These are phyloP conservation scores for Ophiorrhiza pumila DNA, from an alignment of 257 asterid species.

Conservation along the genomic window DNA sequence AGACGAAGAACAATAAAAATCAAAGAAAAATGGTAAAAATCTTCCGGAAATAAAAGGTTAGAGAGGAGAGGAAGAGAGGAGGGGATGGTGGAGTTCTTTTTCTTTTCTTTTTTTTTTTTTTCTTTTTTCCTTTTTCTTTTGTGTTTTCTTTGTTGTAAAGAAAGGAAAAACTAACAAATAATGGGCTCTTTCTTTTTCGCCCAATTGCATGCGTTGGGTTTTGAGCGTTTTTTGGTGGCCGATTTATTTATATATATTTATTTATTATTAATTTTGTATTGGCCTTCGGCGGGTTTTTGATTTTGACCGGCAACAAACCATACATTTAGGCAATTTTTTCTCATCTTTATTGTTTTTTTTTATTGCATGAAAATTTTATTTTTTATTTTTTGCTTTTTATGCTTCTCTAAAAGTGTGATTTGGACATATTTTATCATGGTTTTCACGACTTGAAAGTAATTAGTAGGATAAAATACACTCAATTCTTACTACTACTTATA, in stretches of 20 bases:
- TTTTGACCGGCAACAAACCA: constrained; percentile 51
- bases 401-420: not conserved
- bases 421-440: not conserved
- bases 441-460: too few relatives aligned
- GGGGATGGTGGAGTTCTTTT: constrained; percentile 5
- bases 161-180: not conserved
- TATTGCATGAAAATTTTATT: not conserved
- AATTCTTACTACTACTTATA: too few relatives aligned
- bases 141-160: constrained; percentile 23
- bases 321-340: constrained; percentile 44
- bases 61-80: constrained; percentile 13
- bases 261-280: not conserved
- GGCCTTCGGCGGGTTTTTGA: constrained; percentile 29
- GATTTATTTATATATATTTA: not conserved
- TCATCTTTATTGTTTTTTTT: constrained; percentile 20
- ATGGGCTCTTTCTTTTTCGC: not conserved
- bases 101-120: too few relatives aligned
- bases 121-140: too few relatives aligned
- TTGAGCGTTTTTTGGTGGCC: constrained; percentile 24
- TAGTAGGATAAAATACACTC: too few relatives aligned
- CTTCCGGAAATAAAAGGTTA: too few relatives aligned
- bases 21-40: constrained; percentile 11
- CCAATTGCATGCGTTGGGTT: not conserved
- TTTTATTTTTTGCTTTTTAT: not conserved
- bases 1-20: constrained; percentile 8